phyloP scores from a whole-genome alignment of 2,329 filamentous ascomycete genomes.

The Triangularia verruculosa region DNA sequence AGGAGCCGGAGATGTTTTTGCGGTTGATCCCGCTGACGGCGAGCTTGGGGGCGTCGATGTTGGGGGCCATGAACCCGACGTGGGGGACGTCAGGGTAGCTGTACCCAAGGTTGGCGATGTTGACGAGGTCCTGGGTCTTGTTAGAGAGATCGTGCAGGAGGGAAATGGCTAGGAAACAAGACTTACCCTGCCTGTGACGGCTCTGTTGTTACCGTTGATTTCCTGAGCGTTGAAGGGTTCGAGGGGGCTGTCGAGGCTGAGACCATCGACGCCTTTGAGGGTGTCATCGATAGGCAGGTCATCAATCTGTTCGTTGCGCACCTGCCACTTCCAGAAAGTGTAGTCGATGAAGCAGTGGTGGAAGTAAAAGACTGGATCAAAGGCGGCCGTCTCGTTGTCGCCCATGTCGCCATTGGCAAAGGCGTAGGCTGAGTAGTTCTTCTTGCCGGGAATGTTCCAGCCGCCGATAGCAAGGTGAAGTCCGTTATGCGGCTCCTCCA shows the following conservation, averaged over 20 bases:
- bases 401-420: slow-evolving; percentile 35
- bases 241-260: too few species aligned
- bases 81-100: slow-evolving; percentile 10
- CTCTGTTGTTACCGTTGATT: too few species aligned
- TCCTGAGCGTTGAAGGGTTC: too few species aligned
- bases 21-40: slow-evolving; percentile 24
- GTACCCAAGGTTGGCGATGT: slow-evolving; percentile 21
- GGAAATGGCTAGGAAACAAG: too few species aligned
- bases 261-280: background rate
- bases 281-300: slow-evolving; percentile 11
- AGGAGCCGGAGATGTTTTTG: slow-evolving; percentile 25
- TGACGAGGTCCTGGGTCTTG: slow-evolving; percentile 10
- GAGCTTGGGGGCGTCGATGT: background rate
- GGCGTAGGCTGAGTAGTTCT: slow-evolving; percentile 15
- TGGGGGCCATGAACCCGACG: background rate
- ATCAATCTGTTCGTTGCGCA: background rate
- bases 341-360: slow-evolving; percentile 34
- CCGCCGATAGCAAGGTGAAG: slow-evolving; percentile 33
- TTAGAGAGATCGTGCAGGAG: background rate
- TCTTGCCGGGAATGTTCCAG: slow-evolving; percentile 15
- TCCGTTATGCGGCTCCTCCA: slow-evolving; percentile 31
- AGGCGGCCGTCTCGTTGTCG: slow-evolving; percentile 34
- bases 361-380: slow-evolving; percentile 36
- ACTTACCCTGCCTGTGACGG: background rate
- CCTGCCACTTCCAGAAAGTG: slow-evolving; percentile 34